These are phyloP conservation scores for Areca catechu DNA, from an alignment of 176 grass and related monocot genomes.

Conservation along the genomic window DNA sequence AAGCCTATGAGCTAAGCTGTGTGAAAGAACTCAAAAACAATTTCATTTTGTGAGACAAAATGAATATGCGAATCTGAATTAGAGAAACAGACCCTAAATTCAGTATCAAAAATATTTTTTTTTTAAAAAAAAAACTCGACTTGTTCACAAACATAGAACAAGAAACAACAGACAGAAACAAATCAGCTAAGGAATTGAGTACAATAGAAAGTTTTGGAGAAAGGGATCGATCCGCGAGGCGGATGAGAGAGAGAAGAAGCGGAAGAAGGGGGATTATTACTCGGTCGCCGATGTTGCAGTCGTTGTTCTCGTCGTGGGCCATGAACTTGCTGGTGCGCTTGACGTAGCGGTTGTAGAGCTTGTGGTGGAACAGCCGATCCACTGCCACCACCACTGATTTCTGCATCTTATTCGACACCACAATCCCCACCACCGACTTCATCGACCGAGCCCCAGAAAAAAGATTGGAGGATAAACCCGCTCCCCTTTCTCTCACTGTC, in stretches of 20 bases:
- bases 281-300: slow-evolving; percentile 76
- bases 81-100: too few relatives aligned
- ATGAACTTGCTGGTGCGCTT: slow-evolving; percentile 98
- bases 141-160: too few relatives aligned
- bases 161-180: too few relatives aligned
- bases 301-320: slow-evolving; percentile 70
- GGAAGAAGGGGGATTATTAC: slow-evolving; percentile 12
- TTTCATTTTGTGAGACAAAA: too few relatives aligned
- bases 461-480: too few relatives aligned
- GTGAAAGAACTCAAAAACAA: too few relatives aligned
- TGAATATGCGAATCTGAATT: too few relatives aligned
- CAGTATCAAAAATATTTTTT: too few relatives aligned
- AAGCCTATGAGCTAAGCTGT: too few relatives aligned
- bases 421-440: slow-evolving; percentile 80
- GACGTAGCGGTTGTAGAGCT: slow-evolving; percentile 80
- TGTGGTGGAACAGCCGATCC: slow-evolving; percentile 89
- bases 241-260: not conserved
- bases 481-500: not conserved
- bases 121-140: too few relatives aligned
- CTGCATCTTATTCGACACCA: slow-evolving; percentile 99
- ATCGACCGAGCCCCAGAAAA: slow-evolving; percentile 6
- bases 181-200: too few relatives aligned
- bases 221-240: not conserved
- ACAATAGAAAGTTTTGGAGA: too few relatives aligned
- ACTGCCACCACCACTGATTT: slow-evolving; percentile 94